These are phyloP conservation scores for Stentor coeruleus DNA, from an alignment of 73 alveolate genomes.

Conservation along the genomic window DNA sequence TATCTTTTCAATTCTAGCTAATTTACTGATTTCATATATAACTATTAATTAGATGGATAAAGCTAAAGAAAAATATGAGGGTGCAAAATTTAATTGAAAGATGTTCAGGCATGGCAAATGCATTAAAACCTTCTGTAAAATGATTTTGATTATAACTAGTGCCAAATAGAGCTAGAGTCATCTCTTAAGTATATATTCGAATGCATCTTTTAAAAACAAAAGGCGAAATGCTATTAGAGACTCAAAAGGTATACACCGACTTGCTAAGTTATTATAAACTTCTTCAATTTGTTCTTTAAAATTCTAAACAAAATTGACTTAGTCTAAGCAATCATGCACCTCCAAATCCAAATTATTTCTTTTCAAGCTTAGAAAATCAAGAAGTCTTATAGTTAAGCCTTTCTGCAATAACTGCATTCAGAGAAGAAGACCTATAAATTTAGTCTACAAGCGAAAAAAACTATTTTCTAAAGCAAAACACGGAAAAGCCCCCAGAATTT, in stretches of 20 bases:
- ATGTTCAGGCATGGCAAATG: not conserved
- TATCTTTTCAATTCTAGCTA: not conserved
- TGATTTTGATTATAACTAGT: not conserved
- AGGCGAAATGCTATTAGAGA: slow-evolving; percentile 9
- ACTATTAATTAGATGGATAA: not conserved
- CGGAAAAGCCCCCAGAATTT: not conserved
- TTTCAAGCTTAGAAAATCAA: not conserved
- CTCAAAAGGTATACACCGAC: not conserved
- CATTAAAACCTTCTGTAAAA: not conserved
- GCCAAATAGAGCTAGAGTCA: slow-evolving; percentile 7
- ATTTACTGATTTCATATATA: not conserved
- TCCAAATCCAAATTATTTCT: not conserved
- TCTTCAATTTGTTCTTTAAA: not conserved
- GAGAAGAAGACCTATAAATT: not conserved
- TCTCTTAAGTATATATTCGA: not conserved
- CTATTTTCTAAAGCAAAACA: not conserved
- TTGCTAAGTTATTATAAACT: slow-evolving; percentile 18
- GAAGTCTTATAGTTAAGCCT: not conserved
- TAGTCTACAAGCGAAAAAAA: not conserved
- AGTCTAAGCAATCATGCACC: slow-evolving; percentile 2
- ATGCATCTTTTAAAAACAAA: slow-evolving; percentile 20
- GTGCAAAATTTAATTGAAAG: not conserved
- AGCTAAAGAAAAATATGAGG: not conserved
- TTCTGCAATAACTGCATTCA: not conserved
- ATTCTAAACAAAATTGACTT: not conserved